Evolutionary conservation across 2,329 filamentous ascomycete species (phyloP).

Genomic region (Aspergillus sp.): DNA sequence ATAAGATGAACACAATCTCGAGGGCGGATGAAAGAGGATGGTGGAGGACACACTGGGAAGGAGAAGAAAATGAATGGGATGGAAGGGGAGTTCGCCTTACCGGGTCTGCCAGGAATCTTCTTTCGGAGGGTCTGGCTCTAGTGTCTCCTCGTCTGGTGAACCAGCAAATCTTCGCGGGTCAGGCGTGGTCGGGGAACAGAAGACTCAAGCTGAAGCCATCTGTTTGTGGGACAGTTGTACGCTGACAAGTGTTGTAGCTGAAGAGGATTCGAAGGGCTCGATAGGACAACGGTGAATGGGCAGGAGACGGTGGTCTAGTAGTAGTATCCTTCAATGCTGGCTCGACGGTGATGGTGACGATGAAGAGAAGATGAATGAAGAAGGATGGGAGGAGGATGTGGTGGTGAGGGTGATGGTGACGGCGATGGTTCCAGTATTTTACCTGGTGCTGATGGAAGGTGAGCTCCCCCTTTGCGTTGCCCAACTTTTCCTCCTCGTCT

Average conservation of each 20-base stretch:
- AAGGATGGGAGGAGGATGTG: conserved; percentile 11
- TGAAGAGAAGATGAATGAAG: conserved; percentile 7
- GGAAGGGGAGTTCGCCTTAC: conserved; percentile 23
- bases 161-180: conserved; percentile 25
- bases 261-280: not conserved
- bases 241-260: conserved; percentile 1
- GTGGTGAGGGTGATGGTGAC: conserved; percentile 17
- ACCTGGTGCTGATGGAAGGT: conserved; percentile 12
- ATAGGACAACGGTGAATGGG: conserved; percentile 1
- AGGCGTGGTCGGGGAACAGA: conserved; percentile 18
- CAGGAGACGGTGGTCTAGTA: not conserved
- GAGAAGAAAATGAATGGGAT: conserved; percentile 18
- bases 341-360: conserved; percentile 11
- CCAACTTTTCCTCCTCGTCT: conserved; percentile 18
- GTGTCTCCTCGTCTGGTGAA: conserved; percentile 21
- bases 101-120: conserved; percentile 25
- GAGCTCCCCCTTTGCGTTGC: conserved; percentile 19
- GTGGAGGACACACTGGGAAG: conserved; percentile 9
- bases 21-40: conserved; percentile 12
- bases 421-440: conserved; percentile 16
- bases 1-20: conserved; percentile 18
- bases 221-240: not conserved
- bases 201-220: conserved; percentile 15
- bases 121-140: conserved; percentile 20
- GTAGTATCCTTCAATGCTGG: not conserved